Evolutionary conservation across 2,329 filamentous ascomycete species (phyloP).

Genomic region (Colletotrichum phormii): DNA sequence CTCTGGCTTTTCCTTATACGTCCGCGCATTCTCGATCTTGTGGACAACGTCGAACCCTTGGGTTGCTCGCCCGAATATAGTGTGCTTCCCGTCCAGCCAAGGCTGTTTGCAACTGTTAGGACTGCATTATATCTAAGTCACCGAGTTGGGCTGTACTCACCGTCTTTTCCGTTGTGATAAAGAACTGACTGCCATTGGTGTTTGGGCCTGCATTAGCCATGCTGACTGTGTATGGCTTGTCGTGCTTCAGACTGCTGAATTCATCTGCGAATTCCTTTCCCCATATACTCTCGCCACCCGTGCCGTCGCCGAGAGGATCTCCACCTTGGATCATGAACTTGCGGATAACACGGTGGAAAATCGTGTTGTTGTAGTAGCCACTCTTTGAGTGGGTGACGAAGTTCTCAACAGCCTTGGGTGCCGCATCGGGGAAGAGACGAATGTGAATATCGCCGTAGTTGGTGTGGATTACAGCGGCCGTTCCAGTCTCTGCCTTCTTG

Average conservation of each 20-base stretch:
- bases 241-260: constrained; percentile 89
- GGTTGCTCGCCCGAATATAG: constrained; percentile 91
- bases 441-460: constrained; percentile 94
- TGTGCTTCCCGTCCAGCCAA: constrained; percentile 97
- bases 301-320: constrained; percentile 88
- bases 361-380: constrained; percentile 97
- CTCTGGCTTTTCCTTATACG: constrained; percentile 91
- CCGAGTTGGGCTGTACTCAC: constrained; percentile 58
- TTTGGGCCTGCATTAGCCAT: constrained; percentile 98
- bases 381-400: constrained; percentile 91
- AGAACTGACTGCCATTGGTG: constrained; percentile 97
- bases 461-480: constrained; percentile 88
- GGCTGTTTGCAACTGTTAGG: constrained; percentile 59
- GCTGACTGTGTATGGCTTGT: constrained; percentile 94
- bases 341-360: constrained; percentile 96
- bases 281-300: constrained; percentile 93
- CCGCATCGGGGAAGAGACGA: constrained; percentile 90
- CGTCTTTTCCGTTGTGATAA: constrained; percentile 97
- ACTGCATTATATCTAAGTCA: background rate
- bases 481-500: constrained; percentile 79
- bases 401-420: constrained; percentile 96
- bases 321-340: constrained; percentile 98
- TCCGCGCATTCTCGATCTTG: constrained; percentile 91
- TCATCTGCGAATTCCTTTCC: constrained; percentile 94
- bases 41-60: constrained; percentile 95